Percentiles rank a stretch among this genome's conserved stretches.
These are phyloP conservation scores for Auxenochlorella pyrenoidosa DNA, from an alignment of 139 green algal genomes.

Conservation along the genomic window DNA sequence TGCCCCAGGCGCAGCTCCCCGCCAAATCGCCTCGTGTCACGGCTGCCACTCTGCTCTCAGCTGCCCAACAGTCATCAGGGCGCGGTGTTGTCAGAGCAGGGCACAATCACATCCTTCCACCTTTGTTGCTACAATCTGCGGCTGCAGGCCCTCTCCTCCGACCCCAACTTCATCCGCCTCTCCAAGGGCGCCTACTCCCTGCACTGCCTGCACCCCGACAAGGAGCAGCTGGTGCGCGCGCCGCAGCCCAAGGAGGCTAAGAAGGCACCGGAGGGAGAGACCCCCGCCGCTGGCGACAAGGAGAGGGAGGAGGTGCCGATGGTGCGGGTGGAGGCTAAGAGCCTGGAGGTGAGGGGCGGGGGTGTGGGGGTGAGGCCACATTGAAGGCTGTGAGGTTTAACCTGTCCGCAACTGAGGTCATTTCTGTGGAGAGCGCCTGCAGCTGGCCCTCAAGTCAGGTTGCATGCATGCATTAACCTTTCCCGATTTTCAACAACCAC, in stretches of 20 bases:
- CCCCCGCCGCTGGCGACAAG: not conserved
- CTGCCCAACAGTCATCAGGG: too few relatives aligned
- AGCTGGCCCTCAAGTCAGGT: too few relatives aligned
- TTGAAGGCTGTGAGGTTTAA: too few relatives aligned
- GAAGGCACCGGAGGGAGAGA: not conserved
- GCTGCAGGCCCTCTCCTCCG: conserved; percentile 6
- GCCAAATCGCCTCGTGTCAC: not conserved
- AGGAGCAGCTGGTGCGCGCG: conserved; percentile 24
- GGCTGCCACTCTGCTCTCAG: not conserved
- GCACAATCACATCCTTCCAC: too few relatives aligned
- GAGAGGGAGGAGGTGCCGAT: conserved; percentile 10
- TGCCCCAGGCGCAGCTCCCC: not conserved
- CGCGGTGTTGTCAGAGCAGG: not conserved
- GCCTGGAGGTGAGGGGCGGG: not conserved
- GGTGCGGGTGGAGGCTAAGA: conserved; percentile 19
- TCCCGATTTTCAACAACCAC: too few relatives aligned
- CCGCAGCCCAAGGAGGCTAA: conserved; percentile 9
- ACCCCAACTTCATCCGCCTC: conserved; percentile 44
- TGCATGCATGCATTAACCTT: too few relatives aligned
- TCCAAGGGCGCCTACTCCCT: conserved; percentile 41
- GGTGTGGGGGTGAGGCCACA: too few relatives aligned
- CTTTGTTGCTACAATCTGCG: too few relatives aligned
- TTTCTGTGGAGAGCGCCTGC: too few relatives aligned
- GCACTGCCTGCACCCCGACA: conserved; percentile 41
- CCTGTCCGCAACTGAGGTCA: too few relatives aligned